phyloP scores from a whole-genome alignment of 2,329 filamentous ascomycete species.

The Fusarium verrucosum region DNA sequence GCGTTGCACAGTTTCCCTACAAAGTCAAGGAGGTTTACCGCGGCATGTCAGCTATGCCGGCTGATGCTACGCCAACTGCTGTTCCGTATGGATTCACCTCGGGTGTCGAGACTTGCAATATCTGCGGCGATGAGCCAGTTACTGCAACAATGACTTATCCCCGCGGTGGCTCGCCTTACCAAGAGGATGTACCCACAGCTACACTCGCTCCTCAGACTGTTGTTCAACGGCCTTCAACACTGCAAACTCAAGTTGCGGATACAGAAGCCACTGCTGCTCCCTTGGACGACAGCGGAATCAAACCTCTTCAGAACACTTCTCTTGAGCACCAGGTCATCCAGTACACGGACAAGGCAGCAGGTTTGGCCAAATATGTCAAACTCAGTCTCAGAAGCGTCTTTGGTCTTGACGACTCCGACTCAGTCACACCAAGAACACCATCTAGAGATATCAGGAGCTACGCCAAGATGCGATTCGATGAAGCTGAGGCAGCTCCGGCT shows the following conservation, averaged over 20 bases:
- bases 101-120: slow-evolving; percentile 29
- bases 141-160: slow-evolving; percentile 42
- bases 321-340: slow-evolving; percentile 26
- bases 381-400: slow-evolving; percentile 7
- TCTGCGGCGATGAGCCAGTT: slow-evolving; percentile 37
- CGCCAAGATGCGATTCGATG: slow-evolving; percentile 11
- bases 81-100: slow-evolving; percentile 40
- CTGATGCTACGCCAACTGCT: slow-evolving; percentile 25
- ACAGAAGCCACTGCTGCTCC: slow-evolving; percentile 17
- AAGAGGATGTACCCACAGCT: slow-evolving; percentile 17
- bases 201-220: slow-evolving; percentile 6
- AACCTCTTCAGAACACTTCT: slow-evolving; percentile 25
- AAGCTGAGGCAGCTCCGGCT: slow-evolving; percentile 10
- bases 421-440: neutral
- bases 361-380: slow-evolving; percentile 12
- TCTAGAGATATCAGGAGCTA: slow-evolving; percentile 11
- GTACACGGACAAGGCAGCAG: neutral
- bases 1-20: slow-evolving; percentile 32
- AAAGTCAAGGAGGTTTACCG: slow-evolving; percentile 41
- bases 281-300: neutral
- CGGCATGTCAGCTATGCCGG: slow-evolving; percentile 40
- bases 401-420: neutral
- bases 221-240: slow-evolving; percentile 22
- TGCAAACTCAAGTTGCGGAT: slow-evolving; percentile 21
- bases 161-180: slow-evolving; percentile 37